Conservation (phyloP, 1,284 basidiomycete species). For the Irpex sp. region DNA sequence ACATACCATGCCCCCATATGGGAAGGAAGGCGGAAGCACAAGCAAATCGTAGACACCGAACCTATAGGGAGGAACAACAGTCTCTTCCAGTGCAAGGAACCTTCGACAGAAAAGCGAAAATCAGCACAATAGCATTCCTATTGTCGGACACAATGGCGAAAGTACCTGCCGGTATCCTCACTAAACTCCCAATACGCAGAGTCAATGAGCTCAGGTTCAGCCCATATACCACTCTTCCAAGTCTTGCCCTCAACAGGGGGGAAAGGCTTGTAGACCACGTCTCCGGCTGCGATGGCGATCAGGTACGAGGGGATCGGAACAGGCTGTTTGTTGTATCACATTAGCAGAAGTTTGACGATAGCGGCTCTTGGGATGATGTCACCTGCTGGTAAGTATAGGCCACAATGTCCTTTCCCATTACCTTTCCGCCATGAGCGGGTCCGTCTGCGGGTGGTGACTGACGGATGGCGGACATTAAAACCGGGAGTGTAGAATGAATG, state of each 20-base stretch:
- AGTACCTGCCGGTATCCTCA: conserved; percentile 73
- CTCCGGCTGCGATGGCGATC: conserved; percentile 83
- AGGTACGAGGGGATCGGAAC: conserved; percentile 85
- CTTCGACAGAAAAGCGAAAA: conserved; percentile 20
- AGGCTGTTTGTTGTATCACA: conserved; percentile 52
- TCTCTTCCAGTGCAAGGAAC: conserved; percentile 77
- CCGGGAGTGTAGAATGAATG: conserved; percentile 75
- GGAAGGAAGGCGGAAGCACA: conserved; percentile 93
- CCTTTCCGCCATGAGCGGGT: conserved; percentile 61
- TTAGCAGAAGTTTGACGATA: background rate
- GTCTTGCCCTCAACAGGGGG: conserved; percentile 55
- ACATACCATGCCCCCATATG: conserved; percentile 84
- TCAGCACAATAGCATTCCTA: too few species aligned
- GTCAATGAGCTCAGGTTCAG: conserved; percentile 82
- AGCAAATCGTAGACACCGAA: conserved; percentile 92
- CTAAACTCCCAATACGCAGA: conserved; percentile 85
- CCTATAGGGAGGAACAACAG: conserved; percentile 69
- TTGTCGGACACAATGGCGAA: too few species aligned
- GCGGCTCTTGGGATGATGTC: background rate
- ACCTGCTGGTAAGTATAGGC: conserved; percentile 72
- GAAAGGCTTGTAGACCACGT: conserved; percentile 73
- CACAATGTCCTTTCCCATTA: conserved; percentile 68
- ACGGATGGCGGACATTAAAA: conserved; percentile 80
- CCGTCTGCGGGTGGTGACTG: conserved; percentile 68
- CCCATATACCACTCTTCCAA: conserved; percentile 87